These are phyloP conservation scores for Backusella tarrabulga DNA, from an alignment of 192 early-diverging fungal species.

Conservation along the genomic window DNA sequence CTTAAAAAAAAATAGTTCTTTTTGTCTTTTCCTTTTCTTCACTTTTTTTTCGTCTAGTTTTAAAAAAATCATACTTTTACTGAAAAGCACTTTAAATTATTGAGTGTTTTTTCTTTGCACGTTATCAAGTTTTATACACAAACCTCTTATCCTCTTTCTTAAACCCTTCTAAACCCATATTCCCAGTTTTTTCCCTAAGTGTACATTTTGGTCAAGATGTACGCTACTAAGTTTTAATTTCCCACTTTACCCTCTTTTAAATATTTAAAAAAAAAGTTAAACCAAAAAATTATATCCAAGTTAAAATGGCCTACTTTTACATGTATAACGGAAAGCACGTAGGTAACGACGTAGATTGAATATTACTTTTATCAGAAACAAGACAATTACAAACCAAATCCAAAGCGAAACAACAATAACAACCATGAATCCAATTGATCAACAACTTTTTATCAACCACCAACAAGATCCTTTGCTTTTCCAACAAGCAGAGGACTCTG, in stretches of 20 bases:
- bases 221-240: conserved; percentile 16
- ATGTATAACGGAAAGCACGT: conserved; percentile 48
- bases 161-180: conserved; percentile 15
- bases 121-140: background rate
- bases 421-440: conserved; percentile 2
- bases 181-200: background rate
- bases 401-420: background rate
- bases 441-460: conserved; percentile 11
- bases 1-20: background rate
- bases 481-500: background rate
- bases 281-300: conserved; percentile 16
- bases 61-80: background rate
- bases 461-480: conserved; percentile 11
- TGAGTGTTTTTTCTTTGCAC: conserved; percentile 2
- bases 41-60: background rate
- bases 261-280: conserved; percentile 22
- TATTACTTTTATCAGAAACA: conserved; percentile 11
- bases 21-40: background rate
- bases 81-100: background rate
- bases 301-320: conserved; percentile 44
- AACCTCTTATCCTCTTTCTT: background rate
- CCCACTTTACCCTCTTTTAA: background rate
- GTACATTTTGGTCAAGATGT: conserved; percentile 27
- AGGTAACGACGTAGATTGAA: conserved; percentile 47
- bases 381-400: background rate